Conservation (phyloP, 2,329 filamentous ascomycete genomes). For the Botrytis fragariae region DNA sequence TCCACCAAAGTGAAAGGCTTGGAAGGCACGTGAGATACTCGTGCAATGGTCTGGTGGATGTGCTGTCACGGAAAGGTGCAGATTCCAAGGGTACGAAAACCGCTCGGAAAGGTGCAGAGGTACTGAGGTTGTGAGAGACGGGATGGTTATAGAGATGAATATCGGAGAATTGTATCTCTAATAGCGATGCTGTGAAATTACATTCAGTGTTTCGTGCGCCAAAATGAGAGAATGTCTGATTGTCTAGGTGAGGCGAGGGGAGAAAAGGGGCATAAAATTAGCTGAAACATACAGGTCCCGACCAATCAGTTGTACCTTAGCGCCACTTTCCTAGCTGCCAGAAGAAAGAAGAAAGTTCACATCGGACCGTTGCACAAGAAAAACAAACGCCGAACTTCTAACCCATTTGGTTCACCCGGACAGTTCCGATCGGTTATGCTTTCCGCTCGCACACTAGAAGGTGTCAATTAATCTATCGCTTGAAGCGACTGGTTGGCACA, state of each 20-base stretch:
- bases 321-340: background rate
- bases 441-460: background rate
- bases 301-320: background rate
- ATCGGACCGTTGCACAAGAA: background rate
- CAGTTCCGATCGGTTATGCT: constrained; percentile 9
- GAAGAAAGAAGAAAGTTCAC: background rate
- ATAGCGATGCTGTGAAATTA: constrained; percentile 6
- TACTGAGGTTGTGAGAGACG: constrained; percentile 7
- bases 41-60: constrained; percentile 13
- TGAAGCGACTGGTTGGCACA: background rate
- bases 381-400: constrained; percentile 15
- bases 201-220: background rate
- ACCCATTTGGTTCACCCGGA: constrained; percentile 5
- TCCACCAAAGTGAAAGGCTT: constrained; percentile 6
- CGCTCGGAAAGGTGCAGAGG: constrained; percentile 3
- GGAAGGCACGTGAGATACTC: constrained; percentile 16
- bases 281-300: constrained; percentile 5
- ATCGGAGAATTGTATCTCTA: constrained; percentile 14
- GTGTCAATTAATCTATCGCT: constrained; percentile 8
- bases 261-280: background rate
- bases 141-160: constrained; percentile 3
- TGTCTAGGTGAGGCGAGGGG: background rate
- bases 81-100: constrained; percentile 19
- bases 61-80: constrained; percentile 18
- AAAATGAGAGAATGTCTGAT: background rate